These are phyloP conservation scores for Thinopyrum elongatum DNA, from an alignment of 176 grass and related monocot species.

Conservation along the genomic window DNA sequence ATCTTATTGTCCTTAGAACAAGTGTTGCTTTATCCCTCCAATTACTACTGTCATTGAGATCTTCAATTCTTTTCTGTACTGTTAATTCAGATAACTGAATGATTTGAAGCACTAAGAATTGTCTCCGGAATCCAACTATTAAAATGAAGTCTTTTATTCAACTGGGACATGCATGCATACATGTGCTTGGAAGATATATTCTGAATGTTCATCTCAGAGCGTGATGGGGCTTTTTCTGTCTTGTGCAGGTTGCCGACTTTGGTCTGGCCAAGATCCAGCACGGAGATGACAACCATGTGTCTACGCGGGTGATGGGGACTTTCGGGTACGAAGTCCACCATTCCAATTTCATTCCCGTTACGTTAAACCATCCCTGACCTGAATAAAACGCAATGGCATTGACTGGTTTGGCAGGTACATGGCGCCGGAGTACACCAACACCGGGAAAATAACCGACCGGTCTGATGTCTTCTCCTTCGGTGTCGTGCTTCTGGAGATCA, in stretches of 20 bases:
- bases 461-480: constrained; percentile 69
- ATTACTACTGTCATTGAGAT: too few species aligned
- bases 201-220: background rate
- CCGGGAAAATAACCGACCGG: constrained; percentile 49
- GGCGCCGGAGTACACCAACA: constrained; percentile 52
- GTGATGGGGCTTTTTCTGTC: background rate
- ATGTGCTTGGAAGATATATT: too few species aligned
- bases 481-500: constrained; percentile 62
- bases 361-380: background rate
- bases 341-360: background rate
- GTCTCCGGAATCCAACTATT: too few species aligned
- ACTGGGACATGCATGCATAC: too few species aligned
- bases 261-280: constrained; percentile 69
- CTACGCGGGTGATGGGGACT: constrained; percentile 70
- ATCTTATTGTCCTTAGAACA: too few species aligned
- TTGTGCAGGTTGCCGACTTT: constrained; percentile 81
- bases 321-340: constrained; percentile 50
- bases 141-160: too few species aligned
- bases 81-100: too few species aligned
- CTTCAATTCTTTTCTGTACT: too few species aligned
- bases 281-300: constrained; percentile 44
- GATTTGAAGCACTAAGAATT: too few species aligned
- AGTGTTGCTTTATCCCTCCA: too few species aligned
- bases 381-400: background rate
- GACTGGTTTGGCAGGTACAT: constrained; percentile 36